Conservation (phyloP, 768 basidiomycete genomes). For the Rhodotorula sphaerocarpa region DNA sequence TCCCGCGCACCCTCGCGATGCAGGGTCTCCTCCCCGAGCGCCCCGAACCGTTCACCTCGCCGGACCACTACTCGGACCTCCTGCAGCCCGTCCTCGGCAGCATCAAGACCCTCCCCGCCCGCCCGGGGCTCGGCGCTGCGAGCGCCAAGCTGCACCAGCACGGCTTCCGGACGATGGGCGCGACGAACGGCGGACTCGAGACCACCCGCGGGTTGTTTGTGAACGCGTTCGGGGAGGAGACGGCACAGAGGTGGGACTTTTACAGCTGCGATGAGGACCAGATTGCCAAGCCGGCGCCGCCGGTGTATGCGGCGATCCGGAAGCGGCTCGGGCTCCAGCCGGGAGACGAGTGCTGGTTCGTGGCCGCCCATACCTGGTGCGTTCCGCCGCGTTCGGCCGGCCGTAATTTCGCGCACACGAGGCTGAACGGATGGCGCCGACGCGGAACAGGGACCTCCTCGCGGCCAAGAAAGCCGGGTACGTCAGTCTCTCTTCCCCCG, state of each 20-base stretch:
- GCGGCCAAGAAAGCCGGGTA: slow-evolving; percentile 31
- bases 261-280: slow-evolving; percentile 21
- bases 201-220: slow-evolving; percentile 9
- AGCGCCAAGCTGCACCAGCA: not conserved
- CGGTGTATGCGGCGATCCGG: slow-evolving; percentile 21
- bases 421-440: not conserved
- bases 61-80: not conserved
- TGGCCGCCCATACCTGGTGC: slow-evolving; percentile 23
- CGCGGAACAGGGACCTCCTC: slow-evolving; percentile 13
- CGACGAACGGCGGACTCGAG: slow-evolving; percentile 27
- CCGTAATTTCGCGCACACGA: not conserved
- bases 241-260: slow-evolving; percentile 6
- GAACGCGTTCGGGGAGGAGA: slow-evolving; percentile 5
- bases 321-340: not conserved
- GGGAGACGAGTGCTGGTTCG: slow-evolving; percentile 22
- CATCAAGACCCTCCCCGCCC: not conserved
- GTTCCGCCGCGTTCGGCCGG: not conserved
- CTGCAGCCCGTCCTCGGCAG: slow-evolving; percentile 1
- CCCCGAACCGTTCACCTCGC: not conserved
- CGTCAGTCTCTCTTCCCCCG: not conserved
- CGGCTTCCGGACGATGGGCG: slow-evolving; percentile 12
- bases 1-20: slow-evolving; percentile 23
- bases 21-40: not conserved
- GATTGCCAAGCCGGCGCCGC: slow-evolving; percentile 26
- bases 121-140: not conserved